Evolutionary conservation across 257 asterid genomes (phyloP), one percentile per base, ranked within the genome.

Genomic region (Solanum chiquidenum): DNA sequence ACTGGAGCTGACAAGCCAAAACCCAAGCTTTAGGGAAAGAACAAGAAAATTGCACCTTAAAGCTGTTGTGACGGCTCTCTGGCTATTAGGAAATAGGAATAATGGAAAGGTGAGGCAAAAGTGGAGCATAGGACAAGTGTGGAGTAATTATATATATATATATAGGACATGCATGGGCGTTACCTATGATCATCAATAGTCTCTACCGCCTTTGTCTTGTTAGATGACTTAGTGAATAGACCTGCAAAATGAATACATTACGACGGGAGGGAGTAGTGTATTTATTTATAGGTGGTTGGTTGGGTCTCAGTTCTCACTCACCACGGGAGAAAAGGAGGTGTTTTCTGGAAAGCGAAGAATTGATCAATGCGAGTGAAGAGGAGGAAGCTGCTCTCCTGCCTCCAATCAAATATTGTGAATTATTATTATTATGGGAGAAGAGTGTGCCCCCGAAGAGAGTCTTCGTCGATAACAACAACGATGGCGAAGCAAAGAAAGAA

Each of bases 1-100:
- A 91, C 99, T 97, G 85, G 98, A 93, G 88, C 96, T 94, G 89
- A 89, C 94, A 62, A 94, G 86, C 99, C 99, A 97, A 89, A 97
- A 98, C 87, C 98, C 98, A 91, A 97, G 94, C 91, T 97, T 97
- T 91, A 97, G 98, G 86, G 99, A 95, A 86, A 97, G 95, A 46
- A 97, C 96, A 89, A 95, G 95, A 89, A 97, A 95, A 93, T 94
- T 97, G 98, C 99, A 97, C 93, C 98, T 95, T 38, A 96, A 91
- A 85, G 99, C 99, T 27, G 95, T 97, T 91, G 96, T 93, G 91
- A 97, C 99, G n/a, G 99, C 99, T 89, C 98, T 92, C 95, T 95
- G 98, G 77, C 98, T 95, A 92, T 60, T 52, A 52, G 60, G 55
- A 46, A 46, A 46, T 20, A 58, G 66, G 69, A 23, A 23, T 62